Evolutionary conservation across 2,329 filamentous ascomycete species (phyloP), one percentile per base, ranked within the genome.

Genomic region (Chaetomiaceae sp.): DNA sequence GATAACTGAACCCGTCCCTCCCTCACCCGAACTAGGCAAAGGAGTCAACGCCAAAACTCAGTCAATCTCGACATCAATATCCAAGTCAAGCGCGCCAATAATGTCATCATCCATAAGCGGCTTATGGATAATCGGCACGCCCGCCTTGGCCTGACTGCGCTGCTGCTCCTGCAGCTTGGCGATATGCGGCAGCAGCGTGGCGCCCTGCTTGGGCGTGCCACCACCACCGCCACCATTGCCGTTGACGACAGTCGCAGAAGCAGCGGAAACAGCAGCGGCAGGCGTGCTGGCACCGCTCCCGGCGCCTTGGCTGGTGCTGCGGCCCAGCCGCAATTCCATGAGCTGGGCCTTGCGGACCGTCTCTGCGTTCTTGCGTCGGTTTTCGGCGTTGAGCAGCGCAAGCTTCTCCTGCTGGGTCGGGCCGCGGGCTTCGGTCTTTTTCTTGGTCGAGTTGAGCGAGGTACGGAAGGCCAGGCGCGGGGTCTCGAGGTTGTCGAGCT

Each of bases 31-130:
- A n/a, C n/a, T n/a, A n/a, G n/a, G n/a, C n/a, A n/a, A n/a, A n/a
- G n/a, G n/a, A n/a, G n/a, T n/a, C n/a, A n/a, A n/a, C n/a, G n/a
- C n/a, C n/a, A n/a, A n/a, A n/a, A 8, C 4, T 43, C 44, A 61
- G n/a, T 60, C 55, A 55, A 62, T 61, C n/a, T 64, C 63, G 33
- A 95, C 89, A 62, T 97, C 92, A 67, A 97, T 90, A 25, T 90
- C 92, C 62, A 97, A 73, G 67, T 97, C 94, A 74, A 97, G 75
- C 23, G 84, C 80, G 1, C 87, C 90, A 69, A 97, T 92, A 51
- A 96, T 87, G 65, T 97, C 94, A 66, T 97, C 94, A 57, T 96
- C 91, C 75, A 87, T 86, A 53, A 90, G 80, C 27, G 86, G 85
- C 71, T 88, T 85, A 65, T 92, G 88, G 44, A 90, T 87, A 11